These are phyloP conservation scores for Suillus brevipes DNA, from an alignment of 768 basidiomycete species.

Conservation along the genomic window DNA sequence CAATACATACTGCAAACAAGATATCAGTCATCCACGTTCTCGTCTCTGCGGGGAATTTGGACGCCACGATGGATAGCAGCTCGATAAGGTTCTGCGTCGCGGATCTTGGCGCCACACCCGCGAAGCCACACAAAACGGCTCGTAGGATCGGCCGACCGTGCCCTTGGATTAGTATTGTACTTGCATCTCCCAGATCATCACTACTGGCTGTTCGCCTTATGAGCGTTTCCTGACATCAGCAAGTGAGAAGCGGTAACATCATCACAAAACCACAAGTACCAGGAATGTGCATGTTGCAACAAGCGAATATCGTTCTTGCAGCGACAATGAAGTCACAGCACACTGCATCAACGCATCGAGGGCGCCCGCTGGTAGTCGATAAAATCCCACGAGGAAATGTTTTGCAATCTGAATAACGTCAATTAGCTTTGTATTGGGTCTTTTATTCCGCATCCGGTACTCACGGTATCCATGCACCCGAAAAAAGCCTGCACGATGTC, in stretches of 20 bases:
- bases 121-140: slow-evolving; percentile 77
- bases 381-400: slow-evolving; percentile 45
- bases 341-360: slow-evolving; percentile 72
- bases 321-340: slow-evolving; percentile 59
- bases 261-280: slow-evolving; percentile 44
- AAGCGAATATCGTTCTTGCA: slow-evolving; percentile 86
- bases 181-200: slow-evolving; percentile 58
- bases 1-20: slow-evolving; percentile 55
- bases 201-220: slow-evolving; percentile 65
- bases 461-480: slow-evolving; percentile 73
- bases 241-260: slow-evolving; percentile 1
- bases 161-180: slow-evolving; percentile 47
- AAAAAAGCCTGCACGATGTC: slow-evolving; percentile 92
- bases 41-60: slow-evolving; percentile 53
- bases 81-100: slow-evolving; percentile 84
- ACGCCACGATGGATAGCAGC: slow-evolving; percentile 66
- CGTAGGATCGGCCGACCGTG: slow-evolving; percentile 72
- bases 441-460: slow-evolving; percentile 20
- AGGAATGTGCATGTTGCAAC: slow-evolving; percentile 82
- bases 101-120: slow-evolving; percentile 80
- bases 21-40: slow-evolving; percentile 74
- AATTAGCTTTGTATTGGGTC: background rate
- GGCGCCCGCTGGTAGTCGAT: slow-evolving; percentile 59
- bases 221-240: slow-evolving; percentile 50
- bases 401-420: background rate